phyloP scores from a whole-genome alignment of 2,329 filamentous ascomycete species.

The Fonsecaea multimorphosa region DNA sequence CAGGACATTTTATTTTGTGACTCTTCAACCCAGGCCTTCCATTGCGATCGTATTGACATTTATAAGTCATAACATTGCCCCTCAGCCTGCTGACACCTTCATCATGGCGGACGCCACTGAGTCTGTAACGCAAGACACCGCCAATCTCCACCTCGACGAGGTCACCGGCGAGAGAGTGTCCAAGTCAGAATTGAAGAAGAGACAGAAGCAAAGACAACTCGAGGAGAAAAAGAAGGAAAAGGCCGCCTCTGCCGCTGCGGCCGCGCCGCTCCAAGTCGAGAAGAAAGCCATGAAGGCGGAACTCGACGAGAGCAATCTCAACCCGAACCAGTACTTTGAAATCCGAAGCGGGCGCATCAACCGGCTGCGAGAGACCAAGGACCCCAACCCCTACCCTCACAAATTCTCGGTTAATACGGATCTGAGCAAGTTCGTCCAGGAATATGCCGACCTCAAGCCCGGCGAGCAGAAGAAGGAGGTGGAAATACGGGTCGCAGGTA shows the following conservation, averaged over 20 bases:
- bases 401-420: slow-evolving; percentile 88
- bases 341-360: slow-evolving; percentile 85
- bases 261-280: slow-evolving; percentile 62
- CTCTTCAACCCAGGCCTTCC: neutral
- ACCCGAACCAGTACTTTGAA: slow-evolving; percentile 84
- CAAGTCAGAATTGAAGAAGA: slow-evolving; percentile 91
- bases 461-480: slow-evolving; percentile 81
- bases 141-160: slow-evolving; percentile 83
- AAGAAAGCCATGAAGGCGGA: slow-evolving; percentile 67
- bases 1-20: neutral
- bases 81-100: neutral
- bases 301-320: slow-evolving; percentile 59
- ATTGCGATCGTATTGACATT: neutral
- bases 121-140: slow-evolving; percentile 52
- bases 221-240: slow-evolving; percentile 88
- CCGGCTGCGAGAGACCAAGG: slow-evolving; percentile 73
- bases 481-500: slow-evolving; percentile 76
- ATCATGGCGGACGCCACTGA: slow-evolving; percentile 46
- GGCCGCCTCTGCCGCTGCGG: slow-evolving; percentile 63
- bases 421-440: slow-evolving; percentile 76
- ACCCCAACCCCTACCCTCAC: slow-evolving; percentile 89
- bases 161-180: slow-evolving; percentile 87
- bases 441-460: slow-evolving; percentile 80
- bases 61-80: neutral
- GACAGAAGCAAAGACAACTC: slow-evolving; percentile 86